Conservation (phyloP, 257 asterid genomes). For the Knoxia roxburghii region DNA sequence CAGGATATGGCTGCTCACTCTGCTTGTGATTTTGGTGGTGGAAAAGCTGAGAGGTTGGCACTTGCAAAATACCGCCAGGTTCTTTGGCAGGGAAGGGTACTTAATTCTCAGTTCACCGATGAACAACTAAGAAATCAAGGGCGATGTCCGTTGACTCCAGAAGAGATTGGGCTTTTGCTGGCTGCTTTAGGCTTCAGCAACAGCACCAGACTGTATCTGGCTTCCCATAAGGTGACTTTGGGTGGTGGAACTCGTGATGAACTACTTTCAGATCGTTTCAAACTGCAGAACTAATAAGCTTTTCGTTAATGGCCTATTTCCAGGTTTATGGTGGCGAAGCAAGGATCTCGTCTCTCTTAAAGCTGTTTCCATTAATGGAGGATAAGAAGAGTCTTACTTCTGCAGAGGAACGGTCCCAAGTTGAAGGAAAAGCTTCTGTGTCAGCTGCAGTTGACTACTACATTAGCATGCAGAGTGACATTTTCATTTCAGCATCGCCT, state of each 20-base stretch:
- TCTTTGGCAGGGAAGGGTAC: constrained; percentile 41
- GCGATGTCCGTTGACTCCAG: constrained; percentile 40
- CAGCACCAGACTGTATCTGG: constrained; percentile 34
- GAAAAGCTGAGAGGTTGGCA: constrained; percentile 40
- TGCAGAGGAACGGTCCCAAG: constrained; percentile 23
- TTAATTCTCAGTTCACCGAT: constrained; percentile 34
- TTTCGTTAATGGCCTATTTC: neutral
- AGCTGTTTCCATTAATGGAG: constrained; percentile 34
- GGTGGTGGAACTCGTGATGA: neutral
- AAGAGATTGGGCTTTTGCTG: constrained; percentile 38
- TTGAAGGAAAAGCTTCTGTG: constrained; percentile 35
- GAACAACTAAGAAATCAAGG: constrained; percentile 37
- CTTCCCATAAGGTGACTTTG: constrained; percentile 32
- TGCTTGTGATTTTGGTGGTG: constrained; percentile 43
- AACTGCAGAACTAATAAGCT: neutral
- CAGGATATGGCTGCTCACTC: constrained; percentile 46
- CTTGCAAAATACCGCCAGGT: constrained; percentile 40
- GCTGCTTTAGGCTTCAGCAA: constrained; percentile 36
- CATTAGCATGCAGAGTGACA: constrained; percentile 36
- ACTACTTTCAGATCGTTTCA: too few species aligned
- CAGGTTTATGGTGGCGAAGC: constrained; percentile 48
- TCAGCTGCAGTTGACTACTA: constrained; percentile 38
- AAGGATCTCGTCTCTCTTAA: constrained; percentile 28
- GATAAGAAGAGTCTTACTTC: constrained; percentile 36
- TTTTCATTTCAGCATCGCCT: constrained; percentile 40